phyloP scores from a whole-genome alignment of 2,329 filamentous ascomycete species.

The Colletotrichum trifolii region DNA sequence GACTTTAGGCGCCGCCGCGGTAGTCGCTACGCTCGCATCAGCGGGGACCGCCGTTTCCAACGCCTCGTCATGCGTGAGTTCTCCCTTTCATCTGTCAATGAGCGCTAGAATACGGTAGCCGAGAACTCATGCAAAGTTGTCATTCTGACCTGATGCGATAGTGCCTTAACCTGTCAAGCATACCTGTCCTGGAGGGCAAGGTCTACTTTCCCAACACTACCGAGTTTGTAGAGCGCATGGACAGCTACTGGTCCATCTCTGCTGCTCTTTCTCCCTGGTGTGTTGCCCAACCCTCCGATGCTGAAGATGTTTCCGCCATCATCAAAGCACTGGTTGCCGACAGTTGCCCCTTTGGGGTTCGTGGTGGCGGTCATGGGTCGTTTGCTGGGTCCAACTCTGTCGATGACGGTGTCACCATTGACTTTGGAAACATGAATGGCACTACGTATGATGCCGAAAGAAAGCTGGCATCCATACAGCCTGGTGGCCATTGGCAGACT shows the following conservation, averaged over 20 bases:
- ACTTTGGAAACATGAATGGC: constrained; percentile 48
- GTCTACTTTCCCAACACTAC: constrained; percentile 43
- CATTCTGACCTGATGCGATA: constrained; percentile 20
- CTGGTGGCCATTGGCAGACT: constrained; percentile 50
- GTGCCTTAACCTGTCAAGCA: constrained; percentile 42
- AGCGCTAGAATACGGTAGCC: too few species aligned
- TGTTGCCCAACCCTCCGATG: constrained; percentile 47
- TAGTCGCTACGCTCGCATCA: too few species aligned
- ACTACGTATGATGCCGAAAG: constrained; percentile 44
- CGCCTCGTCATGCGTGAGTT: too few species aligned
- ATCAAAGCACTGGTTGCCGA: constrained; percentile 46
- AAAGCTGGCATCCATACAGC: constrained; percentile 46
- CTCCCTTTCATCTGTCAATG: too few species aligned
- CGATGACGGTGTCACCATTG: constrained; percentile 50
- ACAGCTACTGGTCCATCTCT: constrained; percentile 50
- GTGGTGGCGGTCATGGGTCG: constrained; percentile 50
- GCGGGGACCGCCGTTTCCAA: too few species aligned
- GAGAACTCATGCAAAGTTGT: too few species aligned
- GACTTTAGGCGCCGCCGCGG: too few species aligned
- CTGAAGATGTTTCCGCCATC: constrained; percentile 49
- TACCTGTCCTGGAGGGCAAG: constrained; percentile 42
- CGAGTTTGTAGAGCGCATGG: constrained; percentile 45
- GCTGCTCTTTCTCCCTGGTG: constrained; percentile 50
- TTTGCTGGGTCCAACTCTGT: constrained; percentile 49
- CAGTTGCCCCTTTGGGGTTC: constrained; percentile 51